phyloP scores from a whole-genome alignment of 1,139 yeast species.

The Taphrina deformans region DNA sequence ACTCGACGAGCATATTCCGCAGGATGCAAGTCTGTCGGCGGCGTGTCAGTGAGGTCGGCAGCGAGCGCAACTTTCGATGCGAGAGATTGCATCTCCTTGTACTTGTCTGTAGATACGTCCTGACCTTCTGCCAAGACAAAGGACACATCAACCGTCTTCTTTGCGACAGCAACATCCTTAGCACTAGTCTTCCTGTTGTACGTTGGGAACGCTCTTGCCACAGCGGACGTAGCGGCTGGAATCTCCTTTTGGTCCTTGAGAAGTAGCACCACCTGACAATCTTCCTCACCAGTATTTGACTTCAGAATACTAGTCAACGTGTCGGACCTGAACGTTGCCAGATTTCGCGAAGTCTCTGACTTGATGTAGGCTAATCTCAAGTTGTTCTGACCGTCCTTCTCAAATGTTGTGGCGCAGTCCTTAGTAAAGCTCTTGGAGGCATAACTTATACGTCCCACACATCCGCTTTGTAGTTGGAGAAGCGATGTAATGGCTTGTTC shows the following conservation, averaged over 20 bases:
- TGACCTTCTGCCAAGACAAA: slow-evolving; percentile 9
- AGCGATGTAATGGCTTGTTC: slow-evolving; percentile 7
- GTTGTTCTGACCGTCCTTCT: neutral
- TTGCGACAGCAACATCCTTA: neutral
- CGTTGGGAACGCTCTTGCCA: slow-evolving; percentile 24
- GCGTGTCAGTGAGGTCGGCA: slow-evolving; percentile 7
- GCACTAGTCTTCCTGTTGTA: neutral
- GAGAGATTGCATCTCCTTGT: neutral
- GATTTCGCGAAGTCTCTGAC: slow-evolving; percentile 5
- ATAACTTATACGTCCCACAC: slow-evolving; percentile 1
- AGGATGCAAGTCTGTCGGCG: slow-evolving; percentile 17
- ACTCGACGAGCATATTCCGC: slow-evolving; percentile 7
- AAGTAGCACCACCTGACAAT: slow-evolving; percentile 16
- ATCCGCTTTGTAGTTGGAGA: neutral
- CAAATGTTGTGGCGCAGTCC: slow-evolving; percentile 3
- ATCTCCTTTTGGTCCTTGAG: slow-evolving; percentile 15
- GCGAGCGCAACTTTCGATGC: slow-evolving; percentile 12
- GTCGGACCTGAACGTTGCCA: slow-evolving; percentile 12
- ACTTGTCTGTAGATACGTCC: neutral
- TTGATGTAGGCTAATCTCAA: slow-evolving; percentile 12
- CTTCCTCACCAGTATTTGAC: slow-evolving; percentile 1
- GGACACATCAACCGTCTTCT: slow-evolving; percentile 8
- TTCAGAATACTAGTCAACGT: neutral
- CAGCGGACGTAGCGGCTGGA: slow-evolving; percentile 16
- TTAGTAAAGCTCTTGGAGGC: slow-evolving; percentile 19